These are phyloP conservation scores for Ascochyta koolunga DNA, from an alignment of 2,329 filamentous ascomycete genomes.

Conservation along the genomic window DNA sequence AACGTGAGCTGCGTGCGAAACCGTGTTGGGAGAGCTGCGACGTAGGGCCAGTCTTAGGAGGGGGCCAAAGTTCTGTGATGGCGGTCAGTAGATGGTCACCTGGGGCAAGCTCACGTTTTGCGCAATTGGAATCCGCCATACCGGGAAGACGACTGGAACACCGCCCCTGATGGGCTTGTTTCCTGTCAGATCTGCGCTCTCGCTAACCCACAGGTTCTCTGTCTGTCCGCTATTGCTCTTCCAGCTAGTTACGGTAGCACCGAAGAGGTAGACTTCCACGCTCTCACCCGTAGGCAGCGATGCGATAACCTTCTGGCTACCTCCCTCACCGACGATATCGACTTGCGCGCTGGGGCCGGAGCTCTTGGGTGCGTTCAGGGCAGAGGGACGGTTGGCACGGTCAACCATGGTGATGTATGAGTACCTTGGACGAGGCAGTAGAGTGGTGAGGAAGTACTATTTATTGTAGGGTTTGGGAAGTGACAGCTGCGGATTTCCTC, in stretches of 20 bases:
- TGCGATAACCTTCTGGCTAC: conserved; percentile 76
- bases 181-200: conserved; percentile 80
- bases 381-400: conserved; percentile 81
- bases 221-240: conserved; percentile 73
- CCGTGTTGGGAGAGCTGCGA: conserved; percentile 87
- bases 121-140: conserved; percentile 53
- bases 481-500: background rate
- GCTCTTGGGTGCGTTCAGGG: conserved; percentile 65
- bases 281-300: conserved; percentile 84
- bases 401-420: conserved; percentile 68
- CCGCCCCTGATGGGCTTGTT: conserved; percentile 89
- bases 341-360: conserved; percentile 71
- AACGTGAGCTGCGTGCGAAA: conserved; percentile 85
- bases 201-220: conserved; percentile 87
- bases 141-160: conserved; percentile 91
- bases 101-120: background rate
- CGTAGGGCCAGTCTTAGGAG: conserved; percentile 77
- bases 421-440: conserved; percentile 5
- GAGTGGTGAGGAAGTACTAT: conserved; percentile 8
- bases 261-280: conserved; percentile 84
- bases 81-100: conserved; percentile 11
- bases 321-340: conserved; percentile 74
- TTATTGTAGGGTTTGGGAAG: conserved; percentile 9
- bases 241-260: conserved; percentile 93
- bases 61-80: conserved; percentile 77